These are phyloP conservation scores for Cercophora samala DNA, from an alignment of 495 filamentous ascomycete species.

Conservation along the genomic window DNA sequence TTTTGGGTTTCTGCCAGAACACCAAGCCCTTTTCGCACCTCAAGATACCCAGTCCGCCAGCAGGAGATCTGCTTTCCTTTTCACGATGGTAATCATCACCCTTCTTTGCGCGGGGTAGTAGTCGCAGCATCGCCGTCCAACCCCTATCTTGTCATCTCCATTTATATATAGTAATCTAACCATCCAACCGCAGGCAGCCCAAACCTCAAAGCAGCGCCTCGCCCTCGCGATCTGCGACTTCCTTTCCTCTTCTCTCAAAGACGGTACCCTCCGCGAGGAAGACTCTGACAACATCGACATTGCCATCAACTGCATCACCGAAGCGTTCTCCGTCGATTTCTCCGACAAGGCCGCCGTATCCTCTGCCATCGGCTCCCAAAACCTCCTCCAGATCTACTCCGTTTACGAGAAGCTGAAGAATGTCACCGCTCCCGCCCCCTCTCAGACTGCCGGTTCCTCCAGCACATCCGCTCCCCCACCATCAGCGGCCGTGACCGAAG, in stretches of 20 bases:
- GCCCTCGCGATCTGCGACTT: conserved; percentile 97
- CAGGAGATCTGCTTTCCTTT: not conserved
- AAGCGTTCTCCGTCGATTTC: conserved; percentile 91
- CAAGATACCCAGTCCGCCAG: conserved; percentile 5
- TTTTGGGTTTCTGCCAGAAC: not conserved
- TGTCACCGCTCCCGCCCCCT: conserved; percentile 26
- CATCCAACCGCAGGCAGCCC: conserved; percentile 27
- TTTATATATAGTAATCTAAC: conserved; percentile 6
- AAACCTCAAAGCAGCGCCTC: conserved; percentile 87
- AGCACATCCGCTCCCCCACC: conserved; percentile 20
- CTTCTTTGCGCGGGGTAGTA: not conserved
- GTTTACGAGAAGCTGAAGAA: conserved; percentile 92
- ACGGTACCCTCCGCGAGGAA: conserved; percentile 81
- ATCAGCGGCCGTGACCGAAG: conserved; percentile 41
- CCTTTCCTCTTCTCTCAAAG: conserved; percentile 75
- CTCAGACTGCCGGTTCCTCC: conserved; percentile 13
- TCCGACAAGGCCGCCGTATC: conserved; percentile 66
- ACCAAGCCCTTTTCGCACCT: not conserved
- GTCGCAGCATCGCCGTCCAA: not conserved
- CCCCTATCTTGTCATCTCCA: not conserved
- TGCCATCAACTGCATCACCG: conserved; percentile 86
- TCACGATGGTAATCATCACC: conserved; percentile 7
- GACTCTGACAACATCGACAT: conserved; percentile 91
- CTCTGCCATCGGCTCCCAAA: conserved; percentile 77
- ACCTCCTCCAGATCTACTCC: conserved; percentile 82